phyloP scores from a whole-genome alignment of 2,329 filamentous ascomycete species.

The Fusarium aywerte region DNA sequence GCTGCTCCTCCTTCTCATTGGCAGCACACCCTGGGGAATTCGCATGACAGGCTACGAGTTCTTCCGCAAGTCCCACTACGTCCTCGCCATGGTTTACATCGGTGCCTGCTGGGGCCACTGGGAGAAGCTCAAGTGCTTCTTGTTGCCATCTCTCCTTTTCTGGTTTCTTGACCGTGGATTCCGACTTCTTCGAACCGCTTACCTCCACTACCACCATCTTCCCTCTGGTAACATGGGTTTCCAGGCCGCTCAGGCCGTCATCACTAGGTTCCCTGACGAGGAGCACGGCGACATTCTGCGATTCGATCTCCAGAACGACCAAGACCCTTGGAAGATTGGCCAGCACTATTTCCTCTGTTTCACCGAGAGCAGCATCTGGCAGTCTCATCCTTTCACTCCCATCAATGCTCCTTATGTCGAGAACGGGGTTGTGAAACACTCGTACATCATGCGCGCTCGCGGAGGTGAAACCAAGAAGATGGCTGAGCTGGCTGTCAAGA shows the following conservation, averaged over 20 bases:
- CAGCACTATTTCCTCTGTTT: slow-evolving; percentile 80
- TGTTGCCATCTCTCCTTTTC: slow-evolving; percentile 72
- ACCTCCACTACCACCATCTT: slow-evolving; percentile 70
- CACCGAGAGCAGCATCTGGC: slow-evolving; percentile 73
- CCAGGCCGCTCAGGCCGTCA: slow-evolving; percentile 59
- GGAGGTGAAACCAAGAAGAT: slow-evolving; percentile 69
- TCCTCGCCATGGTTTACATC: slow-evolving; percentile 78
- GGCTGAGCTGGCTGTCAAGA: slow-evolving; percentile 56
- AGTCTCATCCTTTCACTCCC: slow-evolving; percentile 77
- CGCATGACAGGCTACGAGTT: slow-evolving; percentile 78
- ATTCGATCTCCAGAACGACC: slow-evolving; percentile 71
- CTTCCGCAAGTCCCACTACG: slow-evolving; percentile 79
- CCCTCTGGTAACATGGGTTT: slow-evolving; percentile 61
- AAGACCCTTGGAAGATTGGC: slow-evolving; percentile 71
- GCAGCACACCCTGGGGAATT: slow-evolving; percentile 68
- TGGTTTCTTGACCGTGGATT: slow-evolving; percentile 72
- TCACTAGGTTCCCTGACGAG: slow-evolving; percentile 62
- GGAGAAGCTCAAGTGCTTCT: slow-evolving; percentile 73
- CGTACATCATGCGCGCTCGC: slow-evolving; percentile 68
- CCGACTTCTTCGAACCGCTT: slow-evolving; percentile 65
- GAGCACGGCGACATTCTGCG: slow-evolving; percentile 71
- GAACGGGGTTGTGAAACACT: slow-evolving; percentile 58
- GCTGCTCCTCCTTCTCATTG: slow-evolving; percentile 68
- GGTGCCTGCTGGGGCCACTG: slow-evolving; percentile 82
- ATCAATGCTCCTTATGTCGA: slow-evolving; percentile 62